Percentiles rank a stretch among this genome's conserved stretches.
Conservation (phyloP, 768 basidiomycete genomes). For the Termitomyces sp. region DNA sequence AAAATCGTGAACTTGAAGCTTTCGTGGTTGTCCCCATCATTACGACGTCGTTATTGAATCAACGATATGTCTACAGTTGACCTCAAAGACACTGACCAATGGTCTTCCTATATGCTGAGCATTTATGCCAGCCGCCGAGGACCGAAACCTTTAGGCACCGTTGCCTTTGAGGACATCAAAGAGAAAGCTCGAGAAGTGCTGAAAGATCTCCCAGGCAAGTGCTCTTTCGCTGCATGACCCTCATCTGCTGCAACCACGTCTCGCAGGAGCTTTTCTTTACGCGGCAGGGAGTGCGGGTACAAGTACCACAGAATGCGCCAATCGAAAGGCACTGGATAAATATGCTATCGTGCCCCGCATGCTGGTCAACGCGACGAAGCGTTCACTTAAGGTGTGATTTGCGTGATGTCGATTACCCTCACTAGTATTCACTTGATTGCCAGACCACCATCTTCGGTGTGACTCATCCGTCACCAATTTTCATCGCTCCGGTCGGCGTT, state of each 20-base stretch:
- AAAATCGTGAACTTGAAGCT: not conserved
- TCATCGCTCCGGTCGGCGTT: conserved; percentile 74
- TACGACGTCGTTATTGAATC: not conserved
- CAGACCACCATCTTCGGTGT: conserved; percentile 72
- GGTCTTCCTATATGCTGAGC: conserved; percentile 34
- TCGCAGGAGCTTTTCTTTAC: conserved; percentile 63
- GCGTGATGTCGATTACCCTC: no score
- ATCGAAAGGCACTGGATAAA: conserved; percentile 55
- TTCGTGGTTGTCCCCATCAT: not conserved
- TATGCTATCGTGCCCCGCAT: conserved; percentile 80
- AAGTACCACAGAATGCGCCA: conserved; percentile 58
- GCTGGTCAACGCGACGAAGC: conserved; percentile 54
- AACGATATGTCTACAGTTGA: not conserved
- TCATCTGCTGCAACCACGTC: not conserved
- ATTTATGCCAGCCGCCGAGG: conserved; percentile 33
- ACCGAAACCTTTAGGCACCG: conserved; percentile 51
- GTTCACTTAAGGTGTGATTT: conserved; percentile 50
- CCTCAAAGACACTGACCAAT: conserved; percentile 14
- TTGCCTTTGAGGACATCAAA: conserved; percentile 57
- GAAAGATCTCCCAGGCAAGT: conserved; percentile 50
- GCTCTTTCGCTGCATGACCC: not conserved
- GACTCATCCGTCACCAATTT: conserved; percentile 52
- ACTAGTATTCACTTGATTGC: not conserved
- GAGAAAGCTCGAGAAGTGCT: conserved; percentile 58
- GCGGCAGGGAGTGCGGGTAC: conserved; percentile 75